Base-by-base conservation (phyloP, 2,329 filamentous ascomycete genomes). In the Teratosphaeria nubilosa region DNA sequence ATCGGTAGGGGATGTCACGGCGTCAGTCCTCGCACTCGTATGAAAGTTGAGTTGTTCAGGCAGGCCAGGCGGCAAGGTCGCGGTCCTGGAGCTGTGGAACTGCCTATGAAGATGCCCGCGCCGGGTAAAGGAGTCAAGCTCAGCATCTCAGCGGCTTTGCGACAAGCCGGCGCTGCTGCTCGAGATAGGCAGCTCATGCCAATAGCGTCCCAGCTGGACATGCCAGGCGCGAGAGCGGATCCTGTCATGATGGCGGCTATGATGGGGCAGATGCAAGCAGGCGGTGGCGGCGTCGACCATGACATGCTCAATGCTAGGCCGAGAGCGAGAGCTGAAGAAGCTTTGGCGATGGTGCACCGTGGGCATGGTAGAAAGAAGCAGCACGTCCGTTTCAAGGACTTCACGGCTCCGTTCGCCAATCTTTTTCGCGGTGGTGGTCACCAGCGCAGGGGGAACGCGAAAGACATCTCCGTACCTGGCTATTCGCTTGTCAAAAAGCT, bases 401-500 rank as follows among this genome's bases (percentile, higher is more conserved):
- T 37, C 34, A 13, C 4, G 34, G 34, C 11, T 30, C 22, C 51
- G 30, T 30, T 53, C 14, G 51, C 51, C 24, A 30, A 27, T 27
- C 30, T 27, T 4, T 53, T 53, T 7, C 13, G 51, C 4, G 51
- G 51, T 16, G 22, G 25, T n/a, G 51, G 51, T 14, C 51, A 53
- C 11, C 51, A 53, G 4, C 51, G 51, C 30, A 20, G 14, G 5
- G 53, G 37, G 3, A 14, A 13, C 16, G 25, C 14, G 20, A 30
- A 34, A 14, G 27, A n/a, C 30, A 37, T 54, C 14, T 20, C 53
- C 14, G 53, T 54, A 5, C 9, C 48, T 20, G 55, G 56, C n/a
- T 58, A 58, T 31, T n/a, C 22, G 11, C 13, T 55, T 5, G 52
- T 58, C 51, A 55, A 58, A 20, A n/a, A 37, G 24, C 56, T 58